Percentiles rank a stretch among this genome's conserved stretches.
Conservation (phyloP, 2,329 filamentous ascomycete species). For the Dactylella cylindrospora region DNA sequence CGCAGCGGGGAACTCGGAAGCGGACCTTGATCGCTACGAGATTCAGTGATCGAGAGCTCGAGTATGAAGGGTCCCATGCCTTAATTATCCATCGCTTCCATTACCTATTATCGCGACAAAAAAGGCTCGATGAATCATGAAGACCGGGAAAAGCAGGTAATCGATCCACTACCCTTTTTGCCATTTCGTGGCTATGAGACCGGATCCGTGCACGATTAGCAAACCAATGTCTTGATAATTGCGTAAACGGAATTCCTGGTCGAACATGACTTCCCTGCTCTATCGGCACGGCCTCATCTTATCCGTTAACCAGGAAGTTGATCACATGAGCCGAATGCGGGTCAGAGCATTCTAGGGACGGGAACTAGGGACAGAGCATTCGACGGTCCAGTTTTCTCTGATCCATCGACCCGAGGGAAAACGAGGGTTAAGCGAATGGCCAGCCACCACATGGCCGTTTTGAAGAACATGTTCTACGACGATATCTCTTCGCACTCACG, state of each 20-base stretch:
- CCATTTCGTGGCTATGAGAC: too few species aligned
- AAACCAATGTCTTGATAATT: not conserved
- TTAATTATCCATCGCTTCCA: not conserved
- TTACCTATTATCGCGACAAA: conserved; percentile 2
- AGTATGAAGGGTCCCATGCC: conserved; percentile 13
- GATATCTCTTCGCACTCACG: too few species aligned
- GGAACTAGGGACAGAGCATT: not conserved
- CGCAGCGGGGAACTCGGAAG: conserved; percentile 44
- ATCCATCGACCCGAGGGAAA: conserved; percentile 4
- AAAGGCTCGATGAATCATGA: not conserved
- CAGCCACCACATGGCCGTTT: conserved; percentile 37
- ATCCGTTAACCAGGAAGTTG: conserved; percentile 7
- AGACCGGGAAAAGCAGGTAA: not conserved
- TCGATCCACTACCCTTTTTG: too few species aligned
- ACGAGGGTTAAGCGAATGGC: conserved; percentile 32
- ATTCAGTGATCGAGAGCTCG: conserved; percentile 1
- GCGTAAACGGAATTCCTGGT: not conserved
- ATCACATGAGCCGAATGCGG: conserved; percentile 38
- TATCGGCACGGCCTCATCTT: conserved; percentile 9
- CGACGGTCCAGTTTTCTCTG: conserved; percentile 11
- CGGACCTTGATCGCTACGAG: conserved; percentile 28
- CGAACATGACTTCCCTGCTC: conserved; percentile 7
- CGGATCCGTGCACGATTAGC: not conserved
- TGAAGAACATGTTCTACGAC: conserved; percentile 13
- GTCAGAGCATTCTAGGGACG: conserved; percentile 11